Conservation (phyloP, 2,329 filamentous ascomycete species). For the Fusarium floridanum region DNA sequence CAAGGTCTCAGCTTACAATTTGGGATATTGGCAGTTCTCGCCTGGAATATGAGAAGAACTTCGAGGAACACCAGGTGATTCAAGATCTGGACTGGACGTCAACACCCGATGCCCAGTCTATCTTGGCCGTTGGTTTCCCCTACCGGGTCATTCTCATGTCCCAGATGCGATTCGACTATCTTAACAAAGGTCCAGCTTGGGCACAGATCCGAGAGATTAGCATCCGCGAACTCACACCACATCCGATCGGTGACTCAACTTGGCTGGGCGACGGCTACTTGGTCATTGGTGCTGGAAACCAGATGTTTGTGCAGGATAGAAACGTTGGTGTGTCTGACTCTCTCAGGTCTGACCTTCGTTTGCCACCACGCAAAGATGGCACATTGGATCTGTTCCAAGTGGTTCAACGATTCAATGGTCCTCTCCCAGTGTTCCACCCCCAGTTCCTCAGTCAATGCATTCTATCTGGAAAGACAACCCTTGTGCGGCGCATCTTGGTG, state of each 20-base stretch:
- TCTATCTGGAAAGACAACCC: slow-evolving; percentile 78
- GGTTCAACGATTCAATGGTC: slow-evolving; percentile 86
- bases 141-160: slow-evolving; percentile 85
- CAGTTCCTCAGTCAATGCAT: slow-evolving; percentile 91
- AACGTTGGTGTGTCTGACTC: slow-evolving; percentile 75
- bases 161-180: slow-evolving; percentile 91
- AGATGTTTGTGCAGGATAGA: slow-evolving; percentile 87
- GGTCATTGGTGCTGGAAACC: slow-evolving; percentile 90
- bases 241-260: slow-evolving; percentile 92
- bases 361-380: slow-evolving; percentile 62
- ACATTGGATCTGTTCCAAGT: slow-evolving; percentile 82
- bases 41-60: slow-evolving; percentile 84
- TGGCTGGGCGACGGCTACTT: slow-evolving; percentile 90
- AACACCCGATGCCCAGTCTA: slow-evolving; percentile 88
- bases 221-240: slow-evolving; percentile 84
- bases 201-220: slow-evolving; percentile 85
- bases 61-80: slow-evolving; percentile 79
- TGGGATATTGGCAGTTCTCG: slow-evolving; percentile 89
- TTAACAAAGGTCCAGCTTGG: slow-evolving; percentile 92
- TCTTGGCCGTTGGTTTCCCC: slow-evolving; percentile 93
- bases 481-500: slow-evolving; percentile 80
- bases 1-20: slow-evolving; percentile 82
- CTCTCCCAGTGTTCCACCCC: slow-evolving; percentile 91
- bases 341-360: slow-evolving; percentile 65
- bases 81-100: slow-evolving; percentile 95